A percentile compares a stretch with the other conserved stretches of the same genome.
Conservation (phyloP, 192 early-diverging fungal species). For the Entomortierella parvispora region DNA sequence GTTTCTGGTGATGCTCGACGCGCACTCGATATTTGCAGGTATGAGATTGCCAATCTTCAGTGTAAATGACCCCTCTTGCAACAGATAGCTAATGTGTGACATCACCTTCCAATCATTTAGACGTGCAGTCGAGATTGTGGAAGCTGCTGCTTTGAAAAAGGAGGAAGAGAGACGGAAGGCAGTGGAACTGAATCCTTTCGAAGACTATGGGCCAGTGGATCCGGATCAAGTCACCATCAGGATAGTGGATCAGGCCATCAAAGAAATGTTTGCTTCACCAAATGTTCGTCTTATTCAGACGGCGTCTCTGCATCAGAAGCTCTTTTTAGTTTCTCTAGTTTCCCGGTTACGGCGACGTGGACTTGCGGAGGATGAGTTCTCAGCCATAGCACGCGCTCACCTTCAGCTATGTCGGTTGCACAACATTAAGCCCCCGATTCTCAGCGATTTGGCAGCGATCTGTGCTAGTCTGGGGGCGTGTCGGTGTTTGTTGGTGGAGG, state of each 20-base stretch:
- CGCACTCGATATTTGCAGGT: conserved; percentile 95
- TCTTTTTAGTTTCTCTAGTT: conserved; percentile 83
- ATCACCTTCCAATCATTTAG: too few species aligned
- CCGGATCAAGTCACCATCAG: conserved; percentile 67
- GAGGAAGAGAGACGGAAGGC: conserved; percentile 15
- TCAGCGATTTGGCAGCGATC: conserved; percentile 68
- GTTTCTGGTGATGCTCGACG: conserved; percentile 97
- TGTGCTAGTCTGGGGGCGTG: conserved; percentile 74
- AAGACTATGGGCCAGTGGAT: conserved; percentile 11
- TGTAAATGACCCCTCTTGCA: neutral
- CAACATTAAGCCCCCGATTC: conserved; percentile 64
- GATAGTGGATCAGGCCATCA: conserved; percentile 82
- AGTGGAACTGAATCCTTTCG: conserved; percentile 15
- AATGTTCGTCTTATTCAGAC: conserved; percentile 75
- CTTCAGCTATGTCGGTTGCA: conserved; percentile 75
- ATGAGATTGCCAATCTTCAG: neutral
- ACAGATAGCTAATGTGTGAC: too few species aligned
- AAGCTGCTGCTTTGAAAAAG: conserved; percentile 45
- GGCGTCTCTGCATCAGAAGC: conserved; percentile 84
- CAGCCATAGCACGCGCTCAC: conserved; percentile 75
- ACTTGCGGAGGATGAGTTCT: conserved; percentile 77
- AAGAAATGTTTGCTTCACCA: conserved; percentile 88
- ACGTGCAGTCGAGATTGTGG: conserved; percentile 78
- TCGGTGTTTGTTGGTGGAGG: conserved; percentile 69
- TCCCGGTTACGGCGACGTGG: conserved; percentile 72